Evolutionary conservation across 1,284 basidiomycete species (phyloP).

Genomic region (Mixia osmundae): DNA sequence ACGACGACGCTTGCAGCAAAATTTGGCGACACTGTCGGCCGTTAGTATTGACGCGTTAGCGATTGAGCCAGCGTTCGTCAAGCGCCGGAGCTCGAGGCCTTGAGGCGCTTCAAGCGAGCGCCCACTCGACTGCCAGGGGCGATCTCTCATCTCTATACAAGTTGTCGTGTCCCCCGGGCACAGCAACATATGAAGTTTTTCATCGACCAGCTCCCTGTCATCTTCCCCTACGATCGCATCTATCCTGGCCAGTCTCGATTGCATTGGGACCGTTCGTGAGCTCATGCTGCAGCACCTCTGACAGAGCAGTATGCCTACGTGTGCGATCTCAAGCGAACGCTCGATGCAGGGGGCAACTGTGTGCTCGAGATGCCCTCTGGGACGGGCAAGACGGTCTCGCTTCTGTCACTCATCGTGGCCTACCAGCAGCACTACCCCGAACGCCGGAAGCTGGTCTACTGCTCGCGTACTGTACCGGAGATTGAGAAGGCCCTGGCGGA

Average conservation of each 20-base stretch:
- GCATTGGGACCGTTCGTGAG: too few relatives aligned
- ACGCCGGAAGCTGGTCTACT: slow-evolving; percentile 88
- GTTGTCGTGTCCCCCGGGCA: too few relatives aligned
- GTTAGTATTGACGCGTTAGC: too few relatives aligned
- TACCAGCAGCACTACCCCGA: slow-evolving; percentile 91
- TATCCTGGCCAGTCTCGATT: slow-evolving; percentile 16
- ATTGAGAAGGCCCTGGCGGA: slow-evolving; percentile 97
- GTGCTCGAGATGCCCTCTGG: slow-evolving; percentile 99
- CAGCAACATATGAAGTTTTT: slow-evolving; percentile 92
- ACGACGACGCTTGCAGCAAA: too few relatives aligned
- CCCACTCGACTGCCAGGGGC: too few relatives aligned
- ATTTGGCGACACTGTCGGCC: too few relatives aligned
- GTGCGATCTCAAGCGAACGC: slow-evolving; percentile 89
- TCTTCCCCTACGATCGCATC: slow-evolving; percentile 36
- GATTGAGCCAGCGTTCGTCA: too few relatives aligned
- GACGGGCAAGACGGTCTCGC: slow-evolving; percentile 93
- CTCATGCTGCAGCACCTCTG: background rate
- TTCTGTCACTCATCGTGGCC: slow-evolving; percentile 86
- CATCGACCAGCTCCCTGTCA: slow-evolving; percentile 76
- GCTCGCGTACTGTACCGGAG: slow-evolving; percentile 98
- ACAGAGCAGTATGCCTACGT: slow-evolving; percentile 95
- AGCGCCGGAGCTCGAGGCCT: too few relatives aligned
- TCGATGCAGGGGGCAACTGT: slow-evolving; percentile 95
- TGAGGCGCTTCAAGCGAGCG: too few relatives aligned
- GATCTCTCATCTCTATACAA: too few relatives aligned